Evolutionary conservation across 495 filamentous ascomycete species (phyloP).

Genomic region (Staphylotrichum longicolle): DNA sequence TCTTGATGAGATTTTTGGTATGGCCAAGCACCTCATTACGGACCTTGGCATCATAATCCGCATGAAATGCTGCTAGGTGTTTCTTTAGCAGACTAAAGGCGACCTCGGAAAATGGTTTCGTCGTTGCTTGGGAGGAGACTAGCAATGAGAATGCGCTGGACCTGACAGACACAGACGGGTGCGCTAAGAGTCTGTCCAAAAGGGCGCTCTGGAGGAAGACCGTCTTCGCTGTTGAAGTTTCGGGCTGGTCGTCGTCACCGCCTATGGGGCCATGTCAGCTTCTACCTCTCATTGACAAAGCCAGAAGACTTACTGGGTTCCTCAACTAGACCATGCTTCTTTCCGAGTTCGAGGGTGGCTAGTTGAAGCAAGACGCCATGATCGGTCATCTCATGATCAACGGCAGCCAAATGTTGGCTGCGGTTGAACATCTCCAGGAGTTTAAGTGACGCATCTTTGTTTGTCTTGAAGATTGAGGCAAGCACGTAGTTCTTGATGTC

Average conservation of each 20-base stretch:
- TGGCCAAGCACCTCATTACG: slow-evolving; percentile 71
- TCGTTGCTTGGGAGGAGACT: slow-evolving; percentile 64
- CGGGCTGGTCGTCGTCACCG: slow-evolving; percentile 1
- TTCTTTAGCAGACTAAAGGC: slow-evolving; percentile 58
- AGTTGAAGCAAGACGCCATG: slow-evolving; percentile 59
- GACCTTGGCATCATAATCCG: slow-evolving; percentile 79
- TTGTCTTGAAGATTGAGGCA: slow-evolving; percentile 63
- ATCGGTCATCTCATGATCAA: slow-evolving; percentile 47
- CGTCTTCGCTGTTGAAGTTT: slow-evolving; percentile 21
- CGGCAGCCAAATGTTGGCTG: slow-evolving; percentile 40
- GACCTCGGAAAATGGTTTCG: slow-evolving; percentile 61
- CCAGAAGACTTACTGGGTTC: slow-evolving; percentile 60
- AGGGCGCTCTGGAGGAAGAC: slow-evolving; percentile 42
- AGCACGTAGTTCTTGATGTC: slow-evolving; percentile 72
- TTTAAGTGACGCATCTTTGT: slow-evolving; percentile 48
- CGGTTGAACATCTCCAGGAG: slow-evolving; percentile 54
- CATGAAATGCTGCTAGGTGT: slow-evolving; percentile 65
- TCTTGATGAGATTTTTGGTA: slow-evolving; percentile 64
- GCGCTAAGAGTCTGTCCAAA: slow-evolving; percentile 58
- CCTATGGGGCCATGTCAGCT: slow-evolving; percentile 11
- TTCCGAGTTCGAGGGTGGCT: slow-evolving; percentile 70
- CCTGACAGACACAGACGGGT: slow-evolving; percentile 61
- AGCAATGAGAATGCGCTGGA: slow-evolving; percentile 74
- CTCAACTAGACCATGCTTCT: slow-evolving; percentile 71
- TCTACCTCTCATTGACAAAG: too few species aligned